phyloP scores from a whole-genome alignment of 2,329 filamentous ascomycete genomes.

The Penicillium frequentans region DNA sequence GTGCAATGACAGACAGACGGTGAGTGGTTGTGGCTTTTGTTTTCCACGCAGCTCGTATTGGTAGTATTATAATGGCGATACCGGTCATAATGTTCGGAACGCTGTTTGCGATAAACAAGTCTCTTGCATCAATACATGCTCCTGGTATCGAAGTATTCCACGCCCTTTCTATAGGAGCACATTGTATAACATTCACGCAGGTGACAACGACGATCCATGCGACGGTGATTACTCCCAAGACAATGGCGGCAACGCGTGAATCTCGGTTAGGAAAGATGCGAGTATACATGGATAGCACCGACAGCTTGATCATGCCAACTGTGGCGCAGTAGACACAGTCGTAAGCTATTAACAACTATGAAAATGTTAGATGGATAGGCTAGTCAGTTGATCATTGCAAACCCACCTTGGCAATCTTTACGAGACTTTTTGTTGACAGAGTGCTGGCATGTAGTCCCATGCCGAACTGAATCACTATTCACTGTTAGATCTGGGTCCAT shows the following conservation, averaged over 20 bases:
- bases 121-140: constrained; percentile 52
- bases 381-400: background rate
- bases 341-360: constrained; percentile 48
- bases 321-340: constrained; percentile 42
- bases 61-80: constrained; percentile 25
- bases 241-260: constrained; percentile 46
- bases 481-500: background rate
- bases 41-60: constrained; percentile 26
- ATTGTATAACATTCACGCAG: constrained; percentile 55
- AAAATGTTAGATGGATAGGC: background rate
- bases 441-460: constrained; percentile 9
- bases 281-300: constrained; percentile 54
- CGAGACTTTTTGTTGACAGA: background rate
- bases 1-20: constrained; percentile 13
- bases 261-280: constrained; percentile 51
- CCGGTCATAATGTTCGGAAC: constrained; percentile 37
- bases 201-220: constrained; percentile 51
- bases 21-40: constrained; percentile 22
- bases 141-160: constrained; percentile 51
- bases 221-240: constrained; percentile 46
- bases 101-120: constrained; percentile 53
- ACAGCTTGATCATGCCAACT: constrained; percentile 52
- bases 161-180: constrained; percentile 51
- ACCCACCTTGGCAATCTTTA: constrained; percentile 11
- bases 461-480: constrained; percentile 11